A percentile compares a stretch with the other conserved stretches of the same genome.
phyloP scores from a whole-genome alignment of 805 yeast species.

The Scheffersomyces ergatensis region DNA sequence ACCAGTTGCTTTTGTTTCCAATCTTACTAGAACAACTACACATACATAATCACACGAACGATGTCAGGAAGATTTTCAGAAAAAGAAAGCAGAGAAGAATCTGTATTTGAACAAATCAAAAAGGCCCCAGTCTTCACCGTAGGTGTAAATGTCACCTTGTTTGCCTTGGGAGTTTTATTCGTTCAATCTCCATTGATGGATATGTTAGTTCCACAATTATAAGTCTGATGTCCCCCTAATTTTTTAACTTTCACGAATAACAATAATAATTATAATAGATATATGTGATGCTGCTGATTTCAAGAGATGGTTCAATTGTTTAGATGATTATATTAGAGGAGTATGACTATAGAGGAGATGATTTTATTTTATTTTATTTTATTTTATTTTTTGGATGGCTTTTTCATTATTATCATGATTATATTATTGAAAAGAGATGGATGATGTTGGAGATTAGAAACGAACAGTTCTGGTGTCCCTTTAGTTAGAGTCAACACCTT shows the following conservation, averaged over 20 bases:
- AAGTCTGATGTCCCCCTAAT: slow-evolving; percentile 9
- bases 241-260: no score
- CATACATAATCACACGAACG: no score
- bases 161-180: slow-evolving; percentile 70
- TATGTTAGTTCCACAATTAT: slow-evolving; percentile 73
- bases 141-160: slow-evolving; percentile 59
- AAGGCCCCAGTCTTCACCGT: slow-evolving; percentile 66
- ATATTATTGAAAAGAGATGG: no score
- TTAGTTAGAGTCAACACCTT: no score
- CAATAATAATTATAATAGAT: not conserved
- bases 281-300: not conserved
- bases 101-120: slow-evolving; percentile 50
- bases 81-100: slow-evolving; percentile 22
- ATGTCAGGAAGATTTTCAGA: slow-evolving; percentile 21
- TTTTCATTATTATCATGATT: no score
- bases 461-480: no score
- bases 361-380: no score
- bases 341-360: not conserved
- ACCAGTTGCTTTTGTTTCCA: no score
- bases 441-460: no score
- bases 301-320: not conserved
- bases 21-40: no score
- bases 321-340: not conserved
- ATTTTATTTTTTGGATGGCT: no score
- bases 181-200: slow-evolving; percentile 80